These are phyloP conservation scores for Penstemon eatonii DNA, from an alignment of 257 asterid genomes.

Conservation along the genomic window DNA sequence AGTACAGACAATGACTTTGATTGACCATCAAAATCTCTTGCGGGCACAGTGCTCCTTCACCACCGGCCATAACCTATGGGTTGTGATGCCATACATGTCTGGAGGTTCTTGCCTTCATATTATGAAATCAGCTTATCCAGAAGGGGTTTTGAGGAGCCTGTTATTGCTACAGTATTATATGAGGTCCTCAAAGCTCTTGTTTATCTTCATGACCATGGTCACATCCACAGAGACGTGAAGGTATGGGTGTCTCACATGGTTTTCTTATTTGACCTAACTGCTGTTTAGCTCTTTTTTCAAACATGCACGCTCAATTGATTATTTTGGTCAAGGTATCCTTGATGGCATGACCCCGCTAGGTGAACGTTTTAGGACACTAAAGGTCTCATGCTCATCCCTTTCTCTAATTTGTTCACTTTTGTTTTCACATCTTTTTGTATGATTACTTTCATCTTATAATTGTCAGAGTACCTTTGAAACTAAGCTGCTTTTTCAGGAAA, in stretches of 20 bases:
- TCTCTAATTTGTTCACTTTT: constrained; percentile 30
- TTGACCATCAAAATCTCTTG: constrained; percentile 84
- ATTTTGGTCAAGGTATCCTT: constrained; percentile 66
- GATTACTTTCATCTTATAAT: constrained; percentile 12
- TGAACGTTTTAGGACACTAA: constrained; percentile 94
- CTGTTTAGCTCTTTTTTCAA: constrained; percentile 46
- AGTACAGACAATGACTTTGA: constrained; percentile 88
- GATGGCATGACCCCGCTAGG: constrained; percentile 84
- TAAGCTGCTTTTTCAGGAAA: constrained; percentile 52
- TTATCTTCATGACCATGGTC: constrained; percentile 93
- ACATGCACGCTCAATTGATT: constrained; percentile 66
- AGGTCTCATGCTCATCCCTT: constrained; percentile 71
- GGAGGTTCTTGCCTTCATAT: constrained; percentile 99
- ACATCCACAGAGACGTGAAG: constrained; percentile 98
- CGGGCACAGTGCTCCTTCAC: constrained; percentile 96
- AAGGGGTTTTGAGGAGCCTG: constrained; percentile 99
- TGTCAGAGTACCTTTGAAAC: constrained; percentile 19
- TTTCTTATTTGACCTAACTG: constrained; percentile 16
- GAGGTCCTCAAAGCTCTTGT: constrained; percentile 98
- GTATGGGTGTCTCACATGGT: constrained; percentile 38
- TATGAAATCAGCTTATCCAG: constrained; percentile 83
- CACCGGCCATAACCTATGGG: constrained; percentile 86
- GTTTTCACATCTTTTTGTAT: constrained; percentile 62
- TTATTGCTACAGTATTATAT: constrained; percentile 74
- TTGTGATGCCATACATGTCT: constrained; percentile 97